Evolutionary conservation across 1,284 basidiomycete genomes (phyloP).

Genomic region (Kwoniella shivajii): DNA sequence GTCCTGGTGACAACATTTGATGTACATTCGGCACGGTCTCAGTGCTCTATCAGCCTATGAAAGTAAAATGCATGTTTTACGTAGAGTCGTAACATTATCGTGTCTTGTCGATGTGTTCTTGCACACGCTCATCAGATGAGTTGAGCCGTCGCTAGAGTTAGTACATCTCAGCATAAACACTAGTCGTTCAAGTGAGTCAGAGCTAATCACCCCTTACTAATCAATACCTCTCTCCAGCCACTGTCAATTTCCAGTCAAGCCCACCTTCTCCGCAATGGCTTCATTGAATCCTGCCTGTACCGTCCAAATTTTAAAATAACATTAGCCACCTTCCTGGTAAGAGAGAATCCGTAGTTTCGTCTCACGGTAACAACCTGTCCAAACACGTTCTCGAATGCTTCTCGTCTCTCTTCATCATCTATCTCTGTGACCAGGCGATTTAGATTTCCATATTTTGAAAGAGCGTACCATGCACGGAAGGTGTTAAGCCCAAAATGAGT

Average conservation of each 20-base stretch:
- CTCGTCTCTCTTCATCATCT: conserved; percentile 1
- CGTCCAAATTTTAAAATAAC: neutral
- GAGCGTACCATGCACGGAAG: conserved; percentile 15
- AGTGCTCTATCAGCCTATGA: too few relatives aligned
- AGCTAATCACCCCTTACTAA: neutral
- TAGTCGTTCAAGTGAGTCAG: too few relatives aligned
- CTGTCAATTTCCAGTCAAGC: too few relatives aligned
- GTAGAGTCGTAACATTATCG: too few relatives aligned
- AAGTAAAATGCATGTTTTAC: too few relatives aligned
- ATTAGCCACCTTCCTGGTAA: neutral
- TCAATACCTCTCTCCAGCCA: too few relatives aligned
- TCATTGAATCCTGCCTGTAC: neutral
- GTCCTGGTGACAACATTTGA: neutral
- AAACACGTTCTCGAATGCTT: conserved; percentile 1
- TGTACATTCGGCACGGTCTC: too few relatives aligned
- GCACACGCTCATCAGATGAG: too few relatives aligned
- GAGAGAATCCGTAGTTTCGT: too few relatives aligned
- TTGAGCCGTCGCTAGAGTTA: too few relatives aligned
- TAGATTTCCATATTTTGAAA: neutral
- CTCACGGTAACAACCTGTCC: conserved; percentile 2
- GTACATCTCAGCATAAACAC: too few relatives aligned
- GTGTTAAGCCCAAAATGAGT: conserved; percentile 13
- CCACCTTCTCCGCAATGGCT: neutral
- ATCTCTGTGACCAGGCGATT: neutral
- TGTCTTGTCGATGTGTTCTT: too few relatives aligned